Evolutionary conservation across 441 rosid genomes (phyloP), one percentile per base, ranked within the genome.

Genomic region (Euphorbia celastroides): DNA sequence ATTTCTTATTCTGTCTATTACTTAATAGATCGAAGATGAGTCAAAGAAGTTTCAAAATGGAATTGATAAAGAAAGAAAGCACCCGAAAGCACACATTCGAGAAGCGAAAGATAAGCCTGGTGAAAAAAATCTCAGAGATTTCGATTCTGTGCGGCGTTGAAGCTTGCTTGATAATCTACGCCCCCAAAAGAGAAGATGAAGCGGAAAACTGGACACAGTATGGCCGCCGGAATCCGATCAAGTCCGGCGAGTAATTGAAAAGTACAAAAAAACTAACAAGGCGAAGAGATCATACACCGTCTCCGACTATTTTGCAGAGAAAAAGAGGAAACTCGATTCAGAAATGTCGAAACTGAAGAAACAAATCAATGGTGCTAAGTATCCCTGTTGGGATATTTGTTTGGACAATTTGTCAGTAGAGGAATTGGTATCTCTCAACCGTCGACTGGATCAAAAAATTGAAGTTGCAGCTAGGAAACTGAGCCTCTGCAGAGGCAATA

Each of bases 51-150:
- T 28, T 31, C 5, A 41, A 60, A 32, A 22, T 66, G 65, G 64
- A 68, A 30, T 54, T 57, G 28, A 51, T 73, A 46, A 72, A 67
- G 56, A 82, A 76, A 60, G 81, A 83, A 2, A 78, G 69, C 55
- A 65, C 72, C 27, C 81, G 92, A 26, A 77, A 75, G 61, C 68
- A 70, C 3, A 82, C 86, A 2, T 86, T 73, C 68, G 75, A 77
- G 56, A 88, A 88, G 77, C 77, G 93, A 36, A 84, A 80, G 74
- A 77, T 68, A 14, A 86, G 84, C 64, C 65, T 90, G 66, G 19
- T 84, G 36, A 89, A 88, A 66, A 89, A 89, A 74, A 70, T 81
- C 50, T 61, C 65, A 0, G 89, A 88, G 60, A 67, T 88, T n/a
- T 79, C 80, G 50, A 80, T 81, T 50, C 85, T 90, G 0, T 90